Conservation (phyloP, 2,329 filamentous ascomycete genomes). For the Fusarium devonianum region DNA sequence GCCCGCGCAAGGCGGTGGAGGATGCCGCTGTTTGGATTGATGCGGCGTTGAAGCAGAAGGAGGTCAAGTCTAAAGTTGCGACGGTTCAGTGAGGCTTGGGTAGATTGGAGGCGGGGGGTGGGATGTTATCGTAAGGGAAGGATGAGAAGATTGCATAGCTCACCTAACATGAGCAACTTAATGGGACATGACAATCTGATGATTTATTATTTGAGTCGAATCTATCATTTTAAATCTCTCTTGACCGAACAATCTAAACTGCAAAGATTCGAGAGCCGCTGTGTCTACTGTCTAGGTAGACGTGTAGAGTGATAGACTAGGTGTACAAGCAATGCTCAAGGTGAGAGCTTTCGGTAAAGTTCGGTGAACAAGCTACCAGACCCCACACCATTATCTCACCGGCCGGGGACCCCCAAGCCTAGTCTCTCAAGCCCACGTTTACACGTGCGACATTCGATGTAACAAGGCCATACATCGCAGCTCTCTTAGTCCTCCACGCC, state of each 20-base stretch:
- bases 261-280: no score
- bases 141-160: background rate
- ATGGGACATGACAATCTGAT: no score
- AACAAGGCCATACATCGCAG: slow-evolving; percentile 2
- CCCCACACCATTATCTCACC: slow-evolving; percentile 35
- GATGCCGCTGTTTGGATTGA: slow-evolving; percentile 64
- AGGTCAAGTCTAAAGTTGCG: slow-evolving; percentile 55
- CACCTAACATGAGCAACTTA: no score
- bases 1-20: slow-evolving; percentile 60
- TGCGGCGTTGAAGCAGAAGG: slow-evolving; percentile 59
- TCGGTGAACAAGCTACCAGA: slow-evolving; percentile 34
- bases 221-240: background rate
- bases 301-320: no score
- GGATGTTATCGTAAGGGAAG: background rate
- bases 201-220: background rate
- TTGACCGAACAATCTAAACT: no score
- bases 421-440: slow-evolving; percentile 27
- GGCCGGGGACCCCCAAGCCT: slow-evolving; percentile 3
- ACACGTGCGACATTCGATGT: slow-evolving; percentile 31
- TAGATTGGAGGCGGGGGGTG: background rate
- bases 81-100: slow-evolving; percentile 52
- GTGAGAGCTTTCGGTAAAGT: slow-evolving; percentile 32
- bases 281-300: no score
- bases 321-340: no score
- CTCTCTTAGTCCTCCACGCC: background rate